Base-by-base conservation (phyloP, 108 stramenopile genomes). In the Pseudonitzschia multiseries region DNA sequence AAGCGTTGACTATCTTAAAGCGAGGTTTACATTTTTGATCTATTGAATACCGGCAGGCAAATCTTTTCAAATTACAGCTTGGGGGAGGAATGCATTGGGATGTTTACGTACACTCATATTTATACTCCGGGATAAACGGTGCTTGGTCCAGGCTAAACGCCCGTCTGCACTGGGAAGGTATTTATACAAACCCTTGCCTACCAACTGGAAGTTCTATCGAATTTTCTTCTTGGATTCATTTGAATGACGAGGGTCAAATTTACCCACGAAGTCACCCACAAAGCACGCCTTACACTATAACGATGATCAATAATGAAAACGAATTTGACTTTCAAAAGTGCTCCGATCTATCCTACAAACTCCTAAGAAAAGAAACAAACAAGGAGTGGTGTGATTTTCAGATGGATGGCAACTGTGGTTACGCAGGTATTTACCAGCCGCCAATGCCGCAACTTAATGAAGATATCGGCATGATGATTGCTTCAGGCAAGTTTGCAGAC, bases 401-500 rank as follows among this genome's bases (percentile, higher is more conserved):
- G 28, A 91, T 89, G 76, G 79, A 79, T 27, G 85, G 87, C 13
- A 87, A 92, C 56, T 94, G 94, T 79, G 84, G 84, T 24, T 87
- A 93, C 65, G 89, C 87, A 2, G 96, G 96, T 32, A 80, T 91
- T 15, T 97, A 97, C 75, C 96, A 97, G 70, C 96, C 94, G 9
- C 79, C 82, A 41, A 51, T 95, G 1, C 96, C 96, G 4, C 69
- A 56, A 3, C 76, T 77, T 24, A 72, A 69, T 36, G 24, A 59
- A 2, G 50, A 79, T 9, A 74, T 76, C 66, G 81, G 81, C 33
- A 87, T 84, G 44, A 93, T 95, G 64, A 83, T 88, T 61, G 88
- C 79, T 12, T 89, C 90, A 46, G 74, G 84, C 61, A 91, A 91
- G 77, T 93, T 86, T 71, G 46, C 48, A n/a, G 69, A 85, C 40